Base-by-base conservation (phyloP, 2,329 filamentous ascomycete species). In the Trichoderma sp. region DNA sequence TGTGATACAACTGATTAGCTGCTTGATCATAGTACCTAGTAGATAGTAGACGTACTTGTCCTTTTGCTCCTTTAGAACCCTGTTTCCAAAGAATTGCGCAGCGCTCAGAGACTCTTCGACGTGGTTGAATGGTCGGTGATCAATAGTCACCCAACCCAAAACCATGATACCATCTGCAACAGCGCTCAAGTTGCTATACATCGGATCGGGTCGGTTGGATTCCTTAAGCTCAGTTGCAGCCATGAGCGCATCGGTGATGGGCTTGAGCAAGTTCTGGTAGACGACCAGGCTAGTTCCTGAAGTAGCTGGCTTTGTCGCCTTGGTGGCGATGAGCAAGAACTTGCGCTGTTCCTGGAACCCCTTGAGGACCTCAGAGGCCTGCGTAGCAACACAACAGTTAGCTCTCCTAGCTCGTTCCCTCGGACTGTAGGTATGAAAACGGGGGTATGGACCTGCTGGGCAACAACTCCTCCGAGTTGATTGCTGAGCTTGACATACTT, bases 81-180 rank as follows among this genome's bases (percentile, higher is more conserved):
- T 90, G 84, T 99, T 98, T 39, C 96, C 96, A 77, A 93, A 98
- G 84, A 97, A 97, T 80, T 98, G 92, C 53, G 95, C 93, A 65
- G 94, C 92, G 34, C 91, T 91, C 23, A 97, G 86, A 72, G 91
- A 91, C 76, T 97, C 95, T 61, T 91, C 91, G 61, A 98, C 92
- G 77, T 95, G 93, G 78, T 96, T 95, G 74, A 88, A 91, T 2
- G 96, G 96, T 79, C 94, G 94, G 74, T 85, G 87, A 67, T 97
- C 93, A 63, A 96, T 89, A 0, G 92, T 92, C 71, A 98, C 92
- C 96, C 96, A 99, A 39, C 93, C 93, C 72, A 99, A 85, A 50
- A 94, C 91, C 78, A 93, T 92, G 75, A 97, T 95, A 75, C 95
- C 95, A 79, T 98, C 95, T 1, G 94, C 91, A 34, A 98, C 93